Base-by-base conservation (phyloP, 2,329 filamentous ascomycete species). In the Botrytis tulipae region DNA sequence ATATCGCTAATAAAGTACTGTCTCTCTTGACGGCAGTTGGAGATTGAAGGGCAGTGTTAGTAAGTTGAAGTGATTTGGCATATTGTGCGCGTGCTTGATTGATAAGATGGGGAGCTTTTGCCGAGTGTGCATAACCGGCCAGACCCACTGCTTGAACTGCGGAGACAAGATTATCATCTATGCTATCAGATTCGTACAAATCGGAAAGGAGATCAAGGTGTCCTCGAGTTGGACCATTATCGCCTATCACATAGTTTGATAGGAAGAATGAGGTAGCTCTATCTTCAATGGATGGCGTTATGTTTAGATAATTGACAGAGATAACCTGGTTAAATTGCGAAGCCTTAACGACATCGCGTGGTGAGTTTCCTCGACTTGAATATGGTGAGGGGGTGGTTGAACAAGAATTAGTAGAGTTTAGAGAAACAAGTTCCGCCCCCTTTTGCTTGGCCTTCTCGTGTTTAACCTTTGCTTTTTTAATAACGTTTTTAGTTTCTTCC, bases 121-220 rank as follows among this genome's bases (percentile, higher is more conserved):
- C 70, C 0, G 73, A 80, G 76, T 86, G 84, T 16, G 86, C 85
- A 66, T 87, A 82, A 12, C 86, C 86, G 46, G 86, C 84, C 10
- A 89, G 81, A 22, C 87, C 87, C 10, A 89, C 87, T 8, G 87
- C 87, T 20, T 84, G 85, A 82, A 89, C 87, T 76, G 86, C 86
- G 1, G 75, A 70, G 29, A 86, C 84, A 37, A 87, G 82, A 35
- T 87, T 84, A 18, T 84, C 82, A 76, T 87, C 87, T 20, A 83
- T 74, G 9, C 68, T 48, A 18, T 77, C 69, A 16, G 65, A 46
- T 61, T 86, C 85, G 73, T 83, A 87, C 12, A 88, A 81, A 59
- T 88, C 85, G 72, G 84, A 85, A 72, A 89, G 81, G 77, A 86
- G 87, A 76, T 87, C 84, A 71, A 87, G 87, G 72, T 86, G 85